Base-by-base conservation (phyloP, 164 flowering plant genomes). In the Liquidambar formosana region DNA sequence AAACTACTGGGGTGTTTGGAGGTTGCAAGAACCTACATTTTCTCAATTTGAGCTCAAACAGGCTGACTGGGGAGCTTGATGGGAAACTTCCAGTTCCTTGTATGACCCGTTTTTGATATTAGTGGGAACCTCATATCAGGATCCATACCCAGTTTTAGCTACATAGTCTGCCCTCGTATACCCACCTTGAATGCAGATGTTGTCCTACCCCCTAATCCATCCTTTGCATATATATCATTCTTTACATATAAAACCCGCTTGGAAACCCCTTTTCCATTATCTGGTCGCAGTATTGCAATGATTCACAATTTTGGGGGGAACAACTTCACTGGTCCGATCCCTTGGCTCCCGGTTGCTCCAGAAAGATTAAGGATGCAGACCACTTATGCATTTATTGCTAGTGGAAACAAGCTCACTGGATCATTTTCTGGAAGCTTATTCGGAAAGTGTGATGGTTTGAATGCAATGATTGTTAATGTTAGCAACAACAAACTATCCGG, bases 71-170 rank as follows among this genome's bases (percentile, higher is more conserved):
- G 1, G 69, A 73, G 69, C 77, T 85, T 53, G 71, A 62, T 64
- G 69, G 66, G 69, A 52, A 79, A 28, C 76, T 84, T 57, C 75
- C 52, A 18, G 79, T 74, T 44, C 82, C 85, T 61, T 79, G 83
- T 49, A 73, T 78, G 75, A 47, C 65, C 65, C 1, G 15, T 73
- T 10, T 73, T 80, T 45, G 78, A 80, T 60, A 62, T 80, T 22
- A 66, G 75, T 41, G 52, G 73, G 15, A 80, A 80, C 49, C 56
- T 44, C 57, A 9, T 80, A 45, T 70, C 75, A 1, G 81, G 83
- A 15, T 23, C 49, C 9, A 77, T 77, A 48, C 80, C 83, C 38
- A 33, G 16, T 25, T 77, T 73, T 25, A 28, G 63, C 14, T 8
- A 51, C 48, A 33, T 28, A 3, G n/a, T 19, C 19, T 73, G 76